These are phyloP conservation scores for Teratosphaeria viscida DNA, from an alignment of 2,329 filamentous ascomycete species.

Conservation along the genomic window DNA sequence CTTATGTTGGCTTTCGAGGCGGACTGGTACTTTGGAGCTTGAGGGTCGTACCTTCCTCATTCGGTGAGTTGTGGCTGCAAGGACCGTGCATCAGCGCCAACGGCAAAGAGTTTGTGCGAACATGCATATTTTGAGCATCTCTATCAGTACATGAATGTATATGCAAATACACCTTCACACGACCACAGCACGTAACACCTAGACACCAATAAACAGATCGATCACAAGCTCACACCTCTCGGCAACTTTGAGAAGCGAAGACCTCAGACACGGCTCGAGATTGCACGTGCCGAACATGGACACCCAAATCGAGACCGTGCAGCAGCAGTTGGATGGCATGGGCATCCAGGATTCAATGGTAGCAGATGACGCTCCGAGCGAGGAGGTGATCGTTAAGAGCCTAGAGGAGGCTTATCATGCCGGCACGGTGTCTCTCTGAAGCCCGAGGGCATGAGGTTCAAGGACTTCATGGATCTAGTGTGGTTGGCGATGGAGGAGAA, in stretches of 20 bases:
- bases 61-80: background rate
- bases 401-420: too few species aligned
- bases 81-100: background rate
- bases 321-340: background rate
- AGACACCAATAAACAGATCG: too few species aligned
- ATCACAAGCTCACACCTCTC: too few species aligned
- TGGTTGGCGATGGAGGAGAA: background rate
- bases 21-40: too few species aligned
- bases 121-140: background rate
- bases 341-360: too few species aligned
- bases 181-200: background rate
- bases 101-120: too few species aligned
- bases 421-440: too few species aligned
- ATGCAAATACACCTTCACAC: background rate
- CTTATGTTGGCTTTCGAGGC: background rate
- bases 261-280: too few species aligned
- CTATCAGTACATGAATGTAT: background rate
- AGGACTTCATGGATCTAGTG: background rate
- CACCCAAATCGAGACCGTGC: too few species aligned
- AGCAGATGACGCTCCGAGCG: too few species aligned
- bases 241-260: background rate
- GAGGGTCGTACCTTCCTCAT: background rate
- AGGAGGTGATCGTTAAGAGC: too few species aligned
- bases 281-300: too few species aligned
- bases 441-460: background rate